Evolutionary conservation across 495 filamentous ascomycete species (phyloP).

Genomic region (Aspergillus nanangensis): DNA sequence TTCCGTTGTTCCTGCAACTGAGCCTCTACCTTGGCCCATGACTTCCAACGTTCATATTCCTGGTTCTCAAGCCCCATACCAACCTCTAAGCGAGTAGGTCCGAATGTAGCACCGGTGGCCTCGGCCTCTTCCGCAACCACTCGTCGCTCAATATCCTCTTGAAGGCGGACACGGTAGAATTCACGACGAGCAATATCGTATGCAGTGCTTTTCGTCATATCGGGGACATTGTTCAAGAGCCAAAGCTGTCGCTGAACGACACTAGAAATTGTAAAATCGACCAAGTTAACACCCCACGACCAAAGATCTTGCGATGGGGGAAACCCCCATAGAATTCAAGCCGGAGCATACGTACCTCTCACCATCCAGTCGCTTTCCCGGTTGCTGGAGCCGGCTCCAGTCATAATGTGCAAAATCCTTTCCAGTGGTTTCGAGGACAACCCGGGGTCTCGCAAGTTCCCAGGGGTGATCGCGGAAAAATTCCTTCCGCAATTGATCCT

Average conservation of each 20-base stretch:
- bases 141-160: conserved; percentile 77
- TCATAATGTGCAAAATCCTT: conserved; percentile 70
- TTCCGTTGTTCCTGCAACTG: conserved; percentile 25
- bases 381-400: conserved; percentile 78
- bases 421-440: conserved; percentile 82
- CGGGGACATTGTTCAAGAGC: conserved; percentile 63
- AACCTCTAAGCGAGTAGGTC: conserved; percentile 64
- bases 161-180: conserved; percentile 79
- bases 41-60: conserved; percentile 75
- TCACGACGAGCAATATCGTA: conserved; percentile 87
- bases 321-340: no score
- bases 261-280: conserved; percentile 39
- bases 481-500: conserved; percentile 71
- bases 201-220: conserved; percentile 58
- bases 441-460: conserved; percentile 86
- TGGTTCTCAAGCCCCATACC: conserved; percentile 79
- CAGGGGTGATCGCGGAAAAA: conserved; percentile 96
- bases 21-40: conserved; percentile 62
- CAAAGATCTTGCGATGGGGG: no score
- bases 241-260: conserved; percentile 90
- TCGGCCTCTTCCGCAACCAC: conserved; percentile 87
- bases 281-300: conserved; percentile 15
- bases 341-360: conserved; percentile 61
- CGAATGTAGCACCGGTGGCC: conserved; percentile 81
- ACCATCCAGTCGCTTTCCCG: conserved; percentile 74